These are phyloP conservation scores for Hamiltosporidium tvaerminnensis DNA, from an alignment of 371 early-diverging fungal species.

Conservation along the genomic window DNA sequence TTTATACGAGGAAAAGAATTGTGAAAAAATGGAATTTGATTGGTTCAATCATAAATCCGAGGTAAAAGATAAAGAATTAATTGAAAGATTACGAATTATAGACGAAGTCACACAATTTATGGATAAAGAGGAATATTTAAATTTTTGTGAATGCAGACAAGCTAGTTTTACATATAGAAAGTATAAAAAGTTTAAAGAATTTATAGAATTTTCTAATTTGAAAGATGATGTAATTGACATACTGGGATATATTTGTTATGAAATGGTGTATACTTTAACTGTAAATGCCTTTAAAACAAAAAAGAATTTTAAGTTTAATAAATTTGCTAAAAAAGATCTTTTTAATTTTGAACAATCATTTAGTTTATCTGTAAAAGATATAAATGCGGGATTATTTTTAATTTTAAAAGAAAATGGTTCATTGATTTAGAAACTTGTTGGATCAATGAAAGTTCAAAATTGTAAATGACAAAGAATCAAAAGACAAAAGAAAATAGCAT, in stretches of 20 bases:
- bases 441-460: too few relatives aligned
- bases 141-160: slow-evolving; percentile 85
- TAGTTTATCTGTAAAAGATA: too few relatives aligned
- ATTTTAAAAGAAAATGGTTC: too few relatives aligned
- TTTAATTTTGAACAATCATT: too few relatives aligned
- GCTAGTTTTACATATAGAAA: slow-evolving; percentile 88
- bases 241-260: slow-evolving; percentile 79
- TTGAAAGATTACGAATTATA: not conserved
- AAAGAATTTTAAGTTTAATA: slow-evolving; percentile 19
- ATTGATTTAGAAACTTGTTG: too few relatives aligned
- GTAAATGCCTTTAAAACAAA: slow-evolving; percentile 67
- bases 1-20: not conserved
- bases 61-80: not conserved
- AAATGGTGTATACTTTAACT: slow-evolving; percentile 76
- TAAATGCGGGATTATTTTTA: too few relatives aligned
- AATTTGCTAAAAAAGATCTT: too few relatives aligned
- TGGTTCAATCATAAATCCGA: not conserved
- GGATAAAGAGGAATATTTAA: slow-evolving; percentile 89
- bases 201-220: slow-evolving; percentile 62
- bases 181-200: slow-evolving; percentile 74
- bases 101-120: slow-evolving; percentile 77
- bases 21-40: not conserved
- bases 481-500: too few relatives aligned
- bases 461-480: too few relatives aligned
- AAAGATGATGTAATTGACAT: slow-evolving; percentile 82